Base-by-base conservation (phyloP, 805 yeast species). In the Ogataea saltuana region DNA sequence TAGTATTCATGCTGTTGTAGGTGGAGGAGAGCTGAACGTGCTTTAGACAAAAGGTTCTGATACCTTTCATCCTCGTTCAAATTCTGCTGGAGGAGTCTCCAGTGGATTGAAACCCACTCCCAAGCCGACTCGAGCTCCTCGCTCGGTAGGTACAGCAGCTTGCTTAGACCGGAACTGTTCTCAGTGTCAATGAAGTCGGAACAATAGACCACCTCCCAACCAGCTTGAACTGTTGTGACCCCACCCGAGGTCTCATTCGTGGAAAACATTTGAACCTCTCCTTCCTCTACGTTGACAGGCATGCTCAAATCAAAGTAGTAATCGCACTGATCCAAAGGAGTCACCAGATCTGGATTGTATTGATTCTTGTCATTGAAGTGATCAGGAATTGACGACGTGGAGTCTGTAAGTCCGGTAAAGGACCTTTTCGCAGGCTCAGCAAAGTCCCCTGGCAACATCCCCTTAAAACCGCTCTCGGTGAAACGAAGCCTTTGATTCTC, bases 361-460 rank as follows among this genome's bases (percentile, higher is more conserved):
- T 64, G 45, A 59, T 91, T 90, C 53, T 70, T 66, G 54, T 88
- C 83, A 59, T 91, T 90, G 88, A 88, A 85, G 4, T 81, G 77
- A 1, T 50, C 36, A 1, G 95, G 93, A 1, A 72, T 55, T 1
- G 53, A 47, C 17, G 84, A 71, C 0, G 85, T 74, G 0, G 70
- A 49, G 2, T 58, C 50, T 8, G 53, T 35, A 15, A 60, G 50
- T 5, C 52, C 54, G 11, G 59, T 56, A 39, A 56, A 48, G 1
- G 53, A 36, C 13, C 42, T 29, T 1, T 26, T 8, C 11, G 28
- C 25, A 3, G 65, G 56, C 20, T 65, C 95, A 4, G 60, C 56
- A 58, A 90, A 91, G 55, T 88, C 93, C 3, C 95, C 95, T 0
- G 98, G 98, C 26, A 91, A 68, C 48, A 90, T 68, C 0, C 97